Base-by-base conservation (phyloP, 495 filamentous ascomycete species). In the Penicillium waksmanii region DNA sequence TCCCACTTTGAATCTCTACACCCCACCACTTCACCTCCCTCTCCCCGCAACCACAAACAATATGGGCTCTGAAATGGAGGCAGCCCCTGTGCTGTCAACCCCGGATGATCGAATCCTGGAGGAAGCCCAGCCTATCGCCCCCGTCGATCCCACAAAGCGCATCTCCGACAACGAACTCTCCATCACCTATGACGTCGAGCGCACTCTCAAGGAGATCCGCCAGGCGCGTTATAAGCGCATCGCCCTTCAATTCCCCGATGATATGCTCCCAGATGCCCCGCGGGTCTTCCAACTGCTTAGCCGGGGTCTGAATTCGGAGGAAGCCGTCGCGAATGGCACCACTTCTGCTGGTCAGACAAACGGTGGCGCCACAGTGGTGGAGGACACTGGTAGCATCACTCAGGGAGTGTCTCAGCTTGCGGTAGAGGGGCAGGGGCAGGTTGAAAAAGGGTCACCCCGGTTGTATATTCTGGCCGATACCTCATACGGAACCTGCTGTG, bases 401-500 rank as follows among this genome's bases (percentile, higher is more conserved):
- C 62, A 73, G 7, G 66, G 63, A 15, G 67, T 76, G 27, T 67
- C 71, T 36, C 66, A 67, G 49, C 60, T 78, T n/a, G 64, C 64
- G 18, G 56, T 77, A 55, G 56, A 67, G 19, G 66, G 27, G 3
- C 27, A 74, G n/a, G 61, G 5, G 42, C 15, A 53, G 23, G 47
- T 64, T 0, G 60, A 71, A 17, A 65, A 66, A 11, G 57, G 59
- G 31, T 66, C 79, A 23, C 78, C 80, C 42, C 85, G 82, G 61
- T 79, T 97, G 25, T 95, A 87, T 64, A 96, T 99, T 60, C 81
- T 99, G 40, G 95, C 89, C 34, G 95, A 99, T 71, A 98, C 95
- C 9, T 97, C 93, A 2, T 99, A 98, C 73, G 94, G 95, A 46
- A 85, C 93, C 5, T 99, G 95, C 77, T 99, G 95, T 70, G 93